A percentile compares a stretch with the other conserved stretches of the same genome.
Conservation (phyloP, 805 yeast species). For the Candida patagonica region DNA sequence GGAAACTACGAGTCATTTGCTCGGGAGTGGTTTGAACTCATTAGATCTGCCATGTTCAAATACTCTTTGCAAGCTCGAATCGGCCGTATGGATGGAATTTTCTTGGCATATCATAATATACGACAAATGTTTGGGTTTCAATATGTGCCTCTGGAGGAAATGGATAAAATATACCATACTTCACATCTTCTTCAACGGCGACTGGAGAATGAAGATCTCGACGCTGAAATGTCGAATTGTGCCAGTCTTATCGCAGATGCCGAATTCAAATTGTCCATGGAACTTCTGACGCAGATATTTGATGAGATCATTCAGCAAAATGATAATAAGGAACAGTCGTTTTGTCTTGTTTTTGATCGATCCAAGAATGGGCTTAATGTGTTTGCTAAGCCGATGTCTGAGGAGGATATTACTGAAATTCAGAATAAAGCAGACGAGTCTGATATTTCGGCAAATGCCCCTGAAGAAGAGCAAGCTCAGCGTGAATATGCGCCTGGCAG, state of each 20-base stretch:
- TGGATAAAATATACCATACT: slow-evolving; percentile 54
- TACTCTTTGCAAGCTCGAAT: slow-evolving; percentile 87
- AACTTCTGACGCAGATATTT: slow-evolving; percentile 41
- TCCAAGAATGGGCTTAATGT: slow-evolving; percentile 20
- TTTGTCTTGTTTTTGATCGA: slow-evolving; percentile 19
- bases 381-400: slow-evolving; percentile 24
- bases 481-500: slow-evolving; percentile 1
- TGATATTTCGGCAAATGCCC: not conserved
- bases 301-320: slow-evolving; percentile 29
- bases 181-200: slow-evolving; percentile 7
- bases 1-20: slow-evolving; percentile 78
- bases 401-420: slow-evolving; percentile 16
- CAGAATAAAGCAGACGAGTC: slow-evolving; percentile 12
- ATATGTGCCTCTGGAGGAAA: slow-evolving; percentile 63
- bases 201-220: slow-evolving; percentile 6
- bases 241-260: slow-evolving; percentile 50
- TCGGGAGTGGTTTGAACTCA: slow-evolving; percentile 67
- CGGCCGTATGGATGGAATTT: slow-evolving; percentile 96
- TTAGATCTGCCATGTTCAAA: slow-evolving; percentile 68
- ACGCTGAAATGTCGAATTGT: slow-evolving; percentile 17
- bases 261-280: slow-evolving; percentile 56
- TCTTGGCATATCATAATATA: slow-evolving; percentile 83
- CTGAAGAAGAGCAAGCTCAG: not conserved
- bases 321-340: slow-evolving; percentile 28
- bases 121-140: slow-evolving; percentile 80